Base-by-base conservation (phyloP, 495 filamentous ascomycete species). In the Trichoderma gamsii region DNA sequence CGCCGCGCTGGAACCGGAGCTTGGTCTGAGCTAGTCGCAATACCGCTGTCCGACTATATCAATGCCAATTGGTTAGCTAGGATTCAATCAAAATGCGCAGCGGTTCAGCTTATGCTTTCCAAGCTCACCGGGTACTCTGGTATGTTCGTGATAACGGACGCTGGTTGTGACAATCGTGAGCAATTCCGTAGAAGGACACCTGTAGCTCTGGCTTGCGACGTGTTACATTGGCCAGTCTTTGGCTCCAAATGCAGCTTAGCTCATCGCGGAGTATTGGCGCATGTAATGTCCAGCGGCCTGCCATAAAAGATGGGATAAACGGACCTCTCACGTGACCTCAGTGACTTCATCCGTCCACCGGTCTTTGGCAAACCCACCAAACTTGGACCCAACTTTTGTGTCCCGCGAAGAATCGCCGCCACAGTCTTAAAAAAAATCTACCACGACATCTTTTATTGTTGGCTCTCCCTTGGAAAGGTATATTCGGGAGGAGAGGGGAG, bases 191-290 rank as follows among this genome's bases (percentile, higher is more conserved):
- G 56, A 52, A 61, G 56, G 56, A 61, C 56, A 61, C 56, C 56
- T 61, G 56, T 61, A 61, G 56, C 56, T 61, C 56, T 29, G 56
- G 56, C 56, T 61, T 18, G 29, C 56, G 56, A 61, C 56, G 56
- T 61, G 56, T 61, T 32, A 21, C 23, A 61, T 12, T 61, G 27
- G 56, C 56, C 56, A 23, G 49, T 7, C 27, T 21, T 29, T 21
- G 56, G 29, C 25, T 32, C 56, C 56, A 61, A 21, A 61, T 61
- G 9, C 13, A 25, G 56, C 56, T 32, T 61, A 61, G 56, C 56
- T 18, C n/a, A 7, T 52, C 49, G 35, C 35, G 35, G 35, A 38
- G 35, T 38, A 9, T 9, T 7, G 35, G 35, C 8, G 8, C 35
- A 38, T 7, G 35, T 25, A 61, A 13, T 29, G 52, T 61, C 11